Evolutionary conservation across 2,329 filamentous ascomycete genomes (phyloP).

Genomic region (Ophiostoma perfectum): DNA sequence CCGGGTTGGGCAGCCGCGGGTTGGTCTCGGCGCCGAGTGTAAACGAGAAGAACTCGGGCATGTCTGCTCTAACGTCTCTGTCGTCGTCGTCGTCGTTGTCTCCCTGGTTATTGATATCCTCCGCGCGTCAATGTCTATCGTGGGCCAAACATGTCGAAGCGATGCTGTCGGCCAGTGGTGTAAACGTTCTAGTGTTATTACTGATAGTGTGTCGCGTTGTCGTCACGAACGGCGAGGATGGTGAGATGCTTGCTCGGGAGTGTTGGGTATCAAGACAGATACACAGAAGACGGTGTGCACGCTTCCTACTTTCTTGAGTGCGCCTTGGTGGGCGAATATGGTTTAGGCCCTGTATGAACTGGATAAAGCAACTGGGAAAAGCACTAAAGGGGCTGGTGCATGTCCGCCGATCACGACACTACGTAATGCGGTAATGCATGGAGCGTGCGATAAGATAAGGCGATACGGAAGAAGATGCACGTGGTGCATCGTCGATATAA

Average conservation of each 20-base stretch:
- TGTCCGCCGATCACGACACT: constrained; percentile 5
- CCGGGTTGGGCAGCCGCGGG: constrained; percentile 41
- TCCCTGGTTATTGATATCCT: neutral
- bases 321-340: too few species aligned
- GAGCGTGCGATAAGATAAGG: constrained; percentile 12
- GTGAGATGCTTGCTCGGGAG: too few species aligned
- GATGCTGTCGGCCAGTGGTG: neutral
- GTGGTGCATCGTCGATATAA: too few species aligned
- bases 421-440: constrained; percentile 1
- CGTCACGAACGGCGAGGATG: neutral
- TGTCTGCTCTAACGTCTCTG: constrained; percentile 30
- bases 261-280: neutral
- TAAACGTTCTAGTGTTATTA: neutral
- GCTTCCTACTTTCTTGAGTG: too few species aligned
- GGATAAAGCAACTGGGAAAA: neutral
- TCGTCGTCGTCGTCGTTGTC: neutral
- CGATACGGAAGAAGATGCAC: neutral
- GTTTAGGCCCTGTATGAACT: neutral
- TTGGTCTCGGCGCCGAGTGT: constrained; percentile 59
- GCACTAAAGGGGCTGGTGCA: constrained; percentile 1
- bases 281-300: neutral
- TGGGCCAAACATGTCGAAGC: neutral
- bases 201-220: neutral
- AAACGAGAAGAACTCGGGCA: constrained; percentile 64
- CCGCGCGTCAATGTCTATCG: constrained; percentile 3